Base-by-base conservation (phyloP, 768 basidiomycete species). In the Xanthoconium purpureum region DNA sequence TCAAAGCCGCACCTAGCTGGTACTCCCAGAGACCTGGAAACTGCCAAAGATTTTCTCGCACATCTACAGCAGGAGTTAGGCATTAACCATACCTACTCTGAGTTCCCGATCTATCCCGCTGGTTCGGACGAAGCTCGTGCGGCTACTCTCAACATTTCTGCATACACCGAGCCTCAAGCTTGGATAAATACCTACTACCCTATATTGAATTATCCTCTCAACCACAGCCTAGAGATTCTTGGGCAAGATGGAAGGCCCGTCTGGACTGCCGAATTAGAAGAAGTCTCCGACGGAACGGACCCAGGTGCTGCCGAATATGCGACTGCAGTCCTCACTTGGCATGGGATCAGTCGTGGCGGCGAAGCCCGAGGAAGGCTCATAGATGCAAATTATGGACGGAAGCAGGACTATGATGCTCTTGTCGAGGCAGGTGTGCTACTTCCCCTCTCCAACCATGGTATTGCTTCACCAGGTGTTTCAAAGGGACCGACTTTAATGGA, bases 101-200 rank as follows among this genome's bases (percentile, higher is more conserved):
- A 68, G 8, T 52, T 71, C 29, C 81, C 83, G 15, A 67, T 87
- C 32, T 88, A 74, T 60, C 65, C 79, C 33, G 84, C 87, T 13
- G 87, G 87, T 5, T 79, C 85, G 9, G 48, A 63, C 20, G 77
- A 77, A 47, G 84, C 83, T 54, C 80, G 74, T 29, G 68, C 74
- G 18, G 83, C 84, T 6, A 85, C 84, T 5, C 69, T 82, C 17
- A 68, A 73, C 29, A 78, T 83, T 51, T 66, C 77, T 15, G 65
- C 71, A 51, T 72, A 75, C 33, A 65, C 59, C 37, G 60, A 69
- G 15, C 79, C 82, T 2, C 70, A 63, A 11, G 85, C 80, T 54
- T 88, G 86, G 85, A 83, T 88, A 57, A 82, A 82, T 54, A 77
- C 76, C 35, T 92, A 92, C 73, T 91, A 85, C 70, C 88, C 90